phyloP scores from a whole-genome alignment of 257 asterid species.

The Plantago major region DNA sequence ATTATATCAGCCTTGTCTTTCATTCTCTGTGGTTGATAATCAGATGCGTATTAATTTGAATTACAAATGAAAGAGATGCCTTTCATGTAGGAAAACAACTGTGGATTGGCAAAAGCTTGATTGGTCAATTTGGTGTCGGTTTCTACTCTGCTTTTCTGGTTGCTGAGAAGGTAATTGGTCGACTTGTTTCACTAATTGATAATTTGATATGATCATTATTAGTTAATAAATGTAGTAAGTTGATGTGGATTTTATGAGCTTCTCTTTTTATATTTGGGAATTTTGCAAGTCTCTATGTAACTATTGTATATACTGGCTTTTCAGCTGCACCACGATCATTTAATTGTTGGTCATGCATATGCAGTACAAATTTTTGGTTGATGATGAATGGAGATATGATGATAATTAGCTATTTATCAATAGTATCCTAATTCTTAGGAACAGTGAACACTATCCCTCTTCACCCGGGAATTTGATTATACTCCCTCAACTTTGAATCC shows the following conservation, averaged over 20 bases:
- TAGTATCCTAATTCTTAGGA: too few species aligned
- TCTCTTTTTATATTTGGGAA: too few species aligned
- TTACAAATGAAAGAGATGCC: conserved; percentile 11
- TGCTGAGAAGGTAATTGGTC: conserved; percentile 64
- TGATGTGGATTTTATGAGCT: conserved; percentile 11
- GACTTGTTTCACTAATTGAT: background rate
- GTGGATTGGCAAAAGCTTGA: conserved; percentile 85
- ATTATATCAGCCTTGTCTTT: background rate
- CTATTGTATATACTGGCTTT: too few species aligned
- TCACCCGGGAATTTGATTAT: too few species aligned
- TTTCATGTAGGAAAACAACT: conserved; percentile 57
- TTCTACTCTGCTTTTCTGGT: conserved; percentile 95
- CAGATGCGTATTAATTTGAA: background rate
- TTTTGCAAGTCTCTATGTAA: too few species aligned
- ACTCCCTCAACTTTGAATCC: too few species aligned
- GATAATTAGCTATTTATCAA: too few species aligned
- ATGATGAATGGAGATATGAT: too few species aligned
- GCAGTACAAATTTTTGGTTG: too few species aligned
- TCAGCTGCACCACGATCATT: too few species aligned
- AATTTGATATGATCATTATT: conserved; percentile 5
- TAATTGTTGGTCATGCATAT: too few species aligned
- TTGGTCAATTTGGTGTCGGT: conserved; percentile 99
- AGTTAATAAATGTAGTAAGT: conserved; percentile 5
- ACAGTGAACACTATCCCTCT: too few species aligned
- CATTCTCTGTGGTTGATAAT: background rate